These are phyloP conservation scores for Hypoxylon sp. DNA, from an alignment of 2,329 filamentous ascomycete species.

Conservation along the genomic window DNA sequence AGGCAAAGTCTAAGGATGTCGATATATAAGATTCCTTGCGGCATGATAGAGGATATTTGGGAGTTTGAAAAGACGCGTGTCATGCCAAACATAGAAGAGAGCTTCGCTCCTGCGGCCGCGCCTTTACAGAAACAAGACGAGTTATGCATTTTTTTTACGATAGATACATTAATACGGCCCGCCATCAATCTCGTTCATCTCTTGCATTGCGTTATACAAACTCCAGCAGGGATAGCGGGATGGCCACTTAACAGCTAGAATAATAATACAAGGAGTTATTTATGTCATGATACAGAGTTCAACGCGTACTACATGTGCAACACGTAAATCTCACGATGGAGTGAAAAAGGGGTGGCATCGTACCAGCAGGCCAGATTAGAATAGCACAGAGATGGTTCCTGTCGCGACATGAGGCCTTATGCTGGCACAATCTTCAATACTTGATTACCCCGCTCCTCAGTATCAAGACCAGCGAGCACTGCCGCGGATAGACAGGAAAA, in stretches of 20 bases:
- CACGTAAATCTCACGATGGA: neutral
- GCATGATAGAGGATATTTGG: slow-evolving; percentile 14
- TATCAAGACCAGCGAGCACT: neutral
- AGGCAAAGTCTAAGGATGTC: slow-evolving; percentile 43
- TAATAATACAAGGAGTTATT: neutral
- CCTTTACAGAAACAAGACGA: slow-evolving; percentile 7
- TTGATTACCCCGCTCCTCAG: neutral
- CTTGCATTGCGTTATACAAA: slow-evolving; percentile 3
- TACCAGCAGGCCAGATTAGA: neutral
- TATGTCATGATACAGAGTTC: neutral
- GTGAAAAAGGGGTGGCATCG: neutral
- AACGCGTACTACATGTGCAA: neutral
- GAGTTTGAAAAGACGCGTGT: slow-evolving; percentile 26
- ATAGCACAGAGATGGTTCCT: neutral
- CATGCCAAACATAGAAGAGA: slow-evolving; percentile 16
- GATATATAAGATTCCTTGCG: slow-evolving; percentile 18
- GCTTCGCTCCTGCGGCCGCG: slow-evolving; percentile 2
- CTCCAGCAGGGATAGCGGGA: neutral
- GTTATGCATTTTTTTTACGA: slow-evolving; percentile 11
- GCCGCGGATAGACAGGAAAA: neutral
- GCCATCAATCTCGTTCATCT: slow-evolving; percentile 4
- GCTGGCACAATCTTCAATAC: neutral
- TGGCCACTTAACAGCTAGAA: neutral
- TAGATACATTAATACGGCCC: neutral
- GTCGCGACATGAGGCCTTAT: neutral